These are phyloP conservation scores for Megacollybia marginata DNA, from an alignment of 768 basidiomycete genomes.

Conservation along the genomic window DNA sequence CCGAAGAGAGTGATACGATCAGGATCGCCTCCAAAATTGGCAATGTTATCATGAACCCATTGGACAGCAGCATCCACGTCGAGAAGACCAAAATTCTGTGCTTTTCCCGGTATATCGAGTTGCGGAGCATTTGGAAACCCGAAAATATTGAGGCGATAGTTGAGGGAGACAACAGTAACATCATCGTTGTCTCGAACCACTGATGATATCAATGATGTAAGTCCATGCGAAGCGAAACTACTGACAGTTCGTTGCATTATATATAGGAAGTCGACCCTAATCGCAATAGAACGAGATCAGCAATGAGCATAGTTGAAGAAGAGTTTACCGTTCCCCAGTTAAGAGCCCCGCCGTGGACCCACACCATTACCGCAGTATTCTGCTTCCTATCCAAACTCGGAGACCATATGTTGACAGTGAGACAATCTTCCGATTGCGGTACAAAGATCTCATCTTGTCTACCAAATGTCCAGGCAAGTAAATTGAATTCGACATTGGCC, in stretches of 20 bases:
- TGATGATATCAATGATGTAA: conserved; percentile 19
- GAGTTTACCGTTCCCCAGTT: neutral
- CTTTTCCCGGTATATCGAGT: conserved; percentile 12
- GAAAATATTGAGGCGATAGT: conserved; percentile 32
- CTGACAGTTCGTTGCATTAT: neutral
- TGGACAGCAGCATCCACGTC: conserved; percentile 32
- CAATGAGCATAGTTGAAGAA: neutral
- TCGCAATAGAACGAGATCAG: neutral
- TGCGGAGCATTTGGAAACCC: conserved; percentile 33
- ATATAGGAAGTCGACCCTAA: conserved; percentile 2
- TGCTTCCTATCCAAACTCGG: conserved; percentile 24
- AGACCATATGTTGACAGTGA: conserved; percentile 31
- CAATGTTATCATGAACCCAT: conserved; percentile 42
- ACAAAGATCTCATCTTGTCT: conserved; percentile 2
- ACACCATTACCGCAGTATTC: conserved; percentile 22
- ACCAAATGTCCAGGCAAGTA: neutral
- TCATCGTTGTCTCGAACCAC: conserved; percentile 26
- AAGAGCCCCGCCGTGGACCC: conserved; percentile 11
- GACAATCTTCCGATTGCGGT: conserved; percentile 27
- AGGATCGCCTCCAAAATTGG: conserved; percentile 20
- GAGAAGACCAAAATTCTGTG: conserved; percentile 32
- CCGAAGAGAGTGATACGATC: conserved; percentile 26
- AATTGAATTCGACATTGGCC: neutral
- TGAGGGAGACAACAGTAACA: conserved; percentile 27
- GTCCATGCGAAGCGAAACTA: neutral